Base-by-base conservation (phyloP, 2,329 filamentous ascomycete genomes). In the Graphilbum fragrans region DNA sequence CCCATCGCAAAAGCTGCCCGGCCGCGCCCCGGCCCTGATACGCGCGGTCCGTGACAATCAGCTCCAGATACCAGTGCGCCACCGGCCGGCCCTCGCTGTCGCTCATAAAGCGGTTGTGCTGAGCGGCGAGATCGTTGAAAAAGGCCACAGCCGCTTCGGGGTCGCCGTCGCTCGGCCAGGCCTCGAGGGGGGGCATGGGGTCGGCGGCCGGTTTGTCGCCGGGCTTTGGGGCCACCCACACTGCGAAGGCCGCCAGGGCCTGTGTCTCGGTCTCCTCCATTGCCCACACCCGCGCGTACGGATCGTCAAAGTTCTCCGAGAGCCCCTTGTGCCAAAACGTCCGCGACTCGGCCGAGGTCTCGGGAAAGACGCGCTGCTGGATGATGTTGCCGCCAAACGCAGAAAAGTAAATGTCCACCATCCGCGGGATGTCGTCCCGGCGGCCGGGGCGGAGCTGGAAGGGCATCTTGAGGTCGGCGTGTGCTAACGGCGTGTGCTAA, bases 41-140 rank as follows among this genome's bases (percentile, higher is more conserved):
- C 17, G 58, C 60, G 3, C 53, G 55, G 35, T 58, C 53, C 11
- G 66, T 67, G 3, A 58, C 64, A 3, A 74, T 50, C 7, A 72
- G 48, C 46, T 70, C 68, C 10, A 76, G 56, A 46, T 63, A 67
- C 56, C 63, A 68, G 48, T 74, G 71, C 43, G 54, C 60, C 7
- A 35, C 31, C 20, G 33, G 39, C 22, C 21, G 20, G 9, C 33
- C 39, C 3, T 18, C 19, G 34, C 25, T 0, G 4, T 52, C 54
- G 0, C 53, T 57, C 58, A 70, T 66, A 27, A 63, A 52, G 35
- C 52, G 52, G 14, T 50, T 47, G 31, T 65, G 64, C 21, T 55
- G 57, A 7, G 45, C 49, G 0, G 55, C 49, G 41, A 70, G 49
- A 1, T 52, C 52, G 1, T 54, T 54, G 38, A 69, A 68, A 51